Base-by-base conservation (phyloP, 164 flowering plant genomes). In the Pachysandra terminalis region DNA sequence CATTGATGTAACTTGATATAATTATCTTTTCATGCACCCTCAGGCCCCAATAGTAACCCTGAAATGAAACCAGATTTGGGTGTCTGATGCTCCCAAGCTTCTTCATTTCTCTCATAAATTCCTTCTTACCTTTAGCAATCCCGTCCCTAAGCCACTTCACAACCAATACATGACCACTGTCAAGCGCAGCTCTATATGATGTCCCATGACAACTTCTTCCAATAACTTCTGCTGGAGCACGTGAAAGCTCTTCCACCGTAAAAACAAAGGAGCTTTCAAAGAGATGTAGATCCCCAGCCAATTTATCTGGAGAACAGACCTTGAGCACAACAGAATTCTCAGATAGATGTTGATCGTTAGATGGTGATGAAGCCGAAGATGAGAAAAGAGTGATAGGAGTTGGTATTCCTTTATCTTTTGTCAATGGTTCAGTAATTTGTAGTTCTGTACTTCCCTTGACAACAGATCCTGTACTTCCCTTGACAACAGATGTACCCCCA, bases 171-270 rank as follows among this genome's bases (percentile, higher is more conserved):
- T 59, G 77, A 37, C 85, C 90, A 64, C 81, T 78, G 61, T 70
- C 78, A 55, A 90, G 84, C 45, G 77, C 74, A 61, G 90, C 93
- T 78, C 72, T 82, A 59, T 90, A 90, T n/a, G 85, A 65, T 32
- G 81, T 81, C 28, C 96, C 96, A 73, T 90, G 96, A 66, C 93
- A 83, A 70, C 96, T 86, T 70, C 81, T 84, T 0, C 91, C 96
- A 53, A 87, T 61, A 41, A 83, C 73, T 74, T 90, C 96, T 17
- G 89, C 93, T 4, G 93, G 91, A 45, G 96, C 96, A 62, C 72
- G 72, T n/a, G 96, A 90, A 51, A 90, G 83, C 41, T 90, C 89
- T 68, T 87, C 88, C 13, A 84, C 75, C 12, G 87, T 83, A 70
- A 90, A 82, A 65, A 65, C 52, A 37, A 79, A 71, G 24, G 89